These are phyloP conservation scores for Basidiobolus meristosporus DNA, from an alignment of 371 early-diverging fungal species.

Conservation along the genomic window DNA sequence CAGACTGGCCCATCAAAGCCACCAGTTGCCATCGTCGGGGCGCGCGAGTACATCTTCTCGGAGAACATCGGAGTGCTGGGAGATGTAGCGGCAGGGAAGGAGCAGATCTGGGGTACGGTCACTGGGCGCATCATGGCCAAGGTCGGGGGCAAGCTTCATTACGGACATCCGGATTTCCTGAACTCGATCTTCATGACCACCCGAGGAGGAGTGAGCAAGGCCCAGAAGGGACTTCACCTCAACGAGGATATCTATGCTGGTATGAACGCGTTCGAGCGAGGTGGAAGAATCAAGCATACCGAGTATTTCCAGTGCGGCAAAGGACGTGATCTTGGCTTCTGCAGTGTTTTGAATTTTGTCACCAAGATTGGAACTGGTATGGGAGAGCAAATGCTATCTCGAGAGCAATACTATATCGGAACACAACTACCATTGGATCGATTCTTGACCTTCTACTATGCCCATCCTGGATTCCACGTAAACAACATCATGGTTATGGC, in stretches of 20 bases:
- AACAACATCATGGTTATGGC: constrained; percentile 81
- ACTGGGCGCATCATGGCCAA: too few species aligned
- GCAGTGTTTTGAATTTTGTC: constrained; percentile 73
- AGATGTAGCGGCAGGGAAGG: constrained; percentile 83
- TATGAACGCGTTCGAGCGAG: constrained; percentile 71
- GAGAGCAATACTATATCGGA: constrained; percentile 80
- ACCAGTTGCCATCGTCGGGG: constrained; percentile 83
- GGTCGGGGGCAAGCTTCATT: too few species aligned
- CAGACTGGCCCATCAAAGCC: constrained; percentile 8
- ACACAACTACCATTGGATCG: constrained; percentile 68
- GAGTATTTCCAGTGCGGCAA: constrained; percentile 88
- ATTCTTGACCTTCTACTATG: constrained; percentile 75
- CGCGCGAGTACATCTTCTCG: constrained; percentile 79
- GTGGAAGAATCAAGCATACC: constrained; percentile 76
- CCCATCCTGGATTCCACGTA: constrained; percentile 80
- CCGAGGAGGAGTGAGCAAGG: constrained; percentile 76
- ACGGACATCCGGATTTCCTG: constrained; percentile 85
- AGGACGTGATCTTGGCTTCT: constrained; percentile 82
- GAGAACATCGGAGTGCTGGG: constrained; percentile 76
- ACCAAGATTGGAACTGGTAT: too few species aligned
- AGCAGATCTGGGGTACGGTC: constrained; percentile 74
- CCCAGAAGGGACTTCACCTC: constrained; percentile 76
- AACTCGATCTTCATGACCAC: constrained; percentile 79
- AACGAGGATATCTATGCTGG: constrained; percentile 91
- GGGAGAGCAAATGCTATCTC: constrained; percentile 77